Evolutionary conservation across 352 stramenopile species (phyloP).

Genomic region (Globisporangium paroecandrum): DNA sequence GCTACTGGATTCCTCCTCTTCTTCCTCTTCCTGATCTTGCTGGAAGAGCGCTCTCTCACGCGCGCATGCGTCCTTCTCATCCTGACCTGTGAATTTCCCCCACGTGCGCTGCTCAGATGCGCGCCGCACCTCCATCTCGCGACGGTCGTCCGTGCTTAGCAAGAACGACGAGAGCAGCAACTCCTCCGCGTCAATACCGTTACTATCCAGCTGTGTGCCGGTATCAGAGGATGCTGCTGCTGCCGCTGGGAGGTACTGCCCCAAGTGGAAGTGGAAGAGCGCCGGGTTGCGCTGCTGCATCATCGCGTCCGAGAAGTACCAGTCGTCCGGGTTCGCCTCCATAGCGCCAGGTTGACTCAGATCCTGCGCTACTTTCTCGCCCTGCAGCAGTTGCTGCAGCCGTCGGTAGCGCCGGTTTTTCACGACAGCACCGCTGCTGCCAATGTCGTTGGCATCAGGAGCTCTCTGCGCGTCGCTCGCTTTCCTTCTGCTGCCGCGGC

Average conservation of each 20-base stretch:
- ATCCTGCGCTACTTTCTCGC: conserved; percentile 14
- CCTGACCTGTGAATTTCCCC: conserved; percentile 32
- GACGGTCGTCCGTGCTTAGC: conserved; percentile 61
- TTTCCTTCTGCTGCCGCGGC: background rate
- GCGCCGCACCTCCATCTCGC: conserved; percentile 61
- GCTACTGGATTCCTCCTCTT: conserved; percentile 30
- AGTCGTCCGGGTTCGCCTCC: conserved; percentile 25
- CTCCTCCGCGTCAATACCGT: background rate
- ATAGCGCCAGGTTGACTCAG: conserved; percentile 8
- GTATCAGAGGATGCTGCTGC: conserved; percentile 1
- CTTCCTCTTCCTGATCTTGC: conserved; percentile 40
- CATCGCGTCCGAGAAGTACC: conserved; percentile 76
- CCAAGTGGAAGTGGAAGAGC: conserved; percentile 83
- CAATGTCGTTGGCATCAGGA: background rate
- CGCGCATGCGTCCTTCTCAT: conserved; percentile 19
- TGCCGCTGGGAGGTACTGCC: conserved; percentile 47
- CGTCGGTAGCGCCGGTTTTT: conserved; percentile 76
- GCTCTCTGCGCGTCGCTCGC: background rate
- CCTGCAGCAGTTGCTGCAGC: conserved; percentile 59
- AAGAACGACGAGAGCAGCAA: conserved; percentile 63
- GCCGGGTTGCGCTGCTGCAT: conserved; percentile 80
- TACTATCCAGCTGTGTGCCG: background rate
- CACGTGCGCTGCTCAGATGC: conserved; percentile 59
- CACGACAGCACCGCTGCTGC: conserved; percentile 20
- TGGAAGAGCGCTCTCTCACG: conserved; percentile 31